Conservation (phyloP, 352 stramenopile species). For the Globisporangium ultimum region DNA sequence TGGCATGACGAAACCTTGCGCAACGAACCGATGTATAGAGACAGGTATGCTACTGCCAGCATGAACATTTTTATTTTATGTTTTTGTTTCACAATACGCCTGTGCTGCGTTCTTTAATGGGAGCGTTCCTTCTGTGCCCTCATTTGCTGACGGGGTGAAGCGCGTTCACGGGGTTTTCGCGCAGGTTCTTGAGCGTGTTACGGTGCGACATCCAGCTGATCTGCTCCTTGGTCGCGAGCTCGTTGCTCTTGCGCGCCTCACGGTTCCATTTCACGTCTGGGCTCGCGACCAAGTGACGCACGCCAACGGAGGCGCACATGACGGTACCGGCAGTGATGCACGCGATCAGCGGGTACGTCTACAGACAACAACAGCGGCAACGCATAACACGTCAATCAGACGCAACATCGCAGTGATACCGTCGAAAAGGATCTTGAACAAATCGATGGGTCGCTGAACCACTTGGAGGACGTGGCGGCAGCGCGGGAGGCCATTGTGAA, state of each 20-base stretch:
- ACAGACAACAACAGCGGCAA: too few species aligned
- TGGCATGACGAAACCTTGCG: too few species aligned
- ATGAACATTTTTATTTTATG: too few species aligned
- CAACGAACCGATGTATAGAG: too few species aligned
- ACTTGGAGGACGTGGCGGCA: slow-evolving; percentile 35
- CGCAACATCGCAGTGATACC: too few species aligned
- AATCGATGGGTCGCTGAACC: slow-evolving; percentile 41
- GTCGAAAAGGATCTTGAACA: slow-evolving; percentile 8
- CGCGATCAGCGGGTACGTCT: slow-evolving; percentile 54
- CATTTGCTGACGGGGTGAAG: not conserved
- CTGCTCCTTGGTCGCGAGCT: slow-evolving; percentile 38
- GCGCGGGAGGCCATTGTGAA: slow-evolving; percentile 36
- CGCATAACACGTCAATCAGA: too few species aligned
- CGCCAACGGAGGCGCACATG: slow-evolving; percentile 37
- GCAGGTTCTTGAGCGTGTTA: slow-evolving; percentile 33
- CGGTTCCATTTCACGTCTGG: slow-evolving; percentile 66
- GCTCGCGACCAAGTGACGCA: slow-evolving; percentile 48
- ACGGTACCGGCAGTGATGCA: slow-evolving; percentile 32
- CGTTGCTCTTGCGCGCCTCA: slow-evolving; percentile 50
- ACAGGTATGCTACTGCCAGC: too few species aligned
- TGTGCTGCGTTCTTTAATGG: too few species aligned
- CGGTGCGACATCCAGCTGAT: slow-evolving; percentile 52
- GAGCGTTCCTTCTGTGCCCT: too few species aligned
- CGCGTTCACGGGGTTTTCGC: slow-evolving; percentile 41
- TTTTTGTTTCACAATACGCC: too few species aligned